These are phyloP conservation scores for Cladorrhinum sp. DNA, from an alignment of 2,329 filamentous ascomycete genomes.

Conservation along the genomic window DNA sequence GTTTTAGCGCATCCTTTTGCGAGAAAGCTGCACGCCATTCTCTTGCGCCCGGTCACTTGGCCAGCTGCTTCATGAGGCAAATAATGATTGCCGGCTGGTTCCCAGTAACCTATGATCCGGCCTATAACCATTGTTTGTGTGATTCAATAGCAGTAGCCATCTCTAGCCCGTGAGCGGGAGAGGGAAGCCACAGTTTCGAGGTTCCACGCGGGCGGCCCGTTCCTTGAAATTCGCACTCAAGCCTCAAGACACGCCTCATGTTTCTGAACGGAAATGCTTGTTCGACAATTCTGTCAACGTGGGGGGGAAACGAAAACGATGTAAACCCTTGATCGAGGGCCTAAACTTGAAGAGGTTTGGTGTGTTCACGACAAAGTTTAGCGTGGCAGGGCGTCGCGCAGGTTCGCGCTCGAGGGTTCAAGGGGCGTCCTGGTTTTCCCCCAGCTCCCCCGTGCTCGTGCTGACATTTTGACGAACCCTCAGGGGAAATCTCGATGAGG, in stretches of 20 bases:
- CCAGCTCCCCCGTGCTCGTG: neutral
- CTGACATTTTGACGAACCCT: neutral
- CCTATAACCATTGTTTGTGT: no score
- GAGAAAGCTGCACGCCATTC: neutral
- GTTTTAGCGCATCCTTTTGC: neutral
- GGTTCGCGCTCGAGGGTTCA: neutral
- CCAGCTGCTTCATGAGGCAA: neutral
- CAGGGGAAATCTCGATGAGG: neutral
- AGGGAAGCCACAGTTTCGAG: neutral
- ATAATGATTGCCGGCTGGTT: no score
- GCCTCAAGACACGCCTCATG: neutral
- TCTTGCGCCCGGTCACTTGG: neutral
- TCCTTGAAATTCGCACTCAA: neutral
- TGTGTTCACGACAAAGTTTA: neutral
- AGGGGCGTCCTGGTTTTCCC: neutral
- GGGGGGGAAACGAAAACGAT: neutral
- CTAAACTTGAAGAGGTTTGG: neutral
- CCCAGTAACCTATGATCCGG: no score
- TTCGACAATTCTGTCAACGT: neutral
- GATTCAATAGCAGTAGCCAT: neutral
- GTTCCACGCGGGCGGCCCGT: neutral
- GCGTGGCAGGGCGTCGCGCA: neutral
- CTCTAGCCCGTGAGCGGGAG: neutral
- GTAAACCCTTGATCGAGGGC: constrained; percentile 3
- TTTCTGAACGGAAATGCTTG: neutral